Percentiles rank a stretch among this genome's conserved stretches.
These are phyloP conservation scores for Proliferodiscus dingleyae DNA, from an alignment of 2,329 filamentous ascomycete species.

Conservation along the genomic window DNA sequence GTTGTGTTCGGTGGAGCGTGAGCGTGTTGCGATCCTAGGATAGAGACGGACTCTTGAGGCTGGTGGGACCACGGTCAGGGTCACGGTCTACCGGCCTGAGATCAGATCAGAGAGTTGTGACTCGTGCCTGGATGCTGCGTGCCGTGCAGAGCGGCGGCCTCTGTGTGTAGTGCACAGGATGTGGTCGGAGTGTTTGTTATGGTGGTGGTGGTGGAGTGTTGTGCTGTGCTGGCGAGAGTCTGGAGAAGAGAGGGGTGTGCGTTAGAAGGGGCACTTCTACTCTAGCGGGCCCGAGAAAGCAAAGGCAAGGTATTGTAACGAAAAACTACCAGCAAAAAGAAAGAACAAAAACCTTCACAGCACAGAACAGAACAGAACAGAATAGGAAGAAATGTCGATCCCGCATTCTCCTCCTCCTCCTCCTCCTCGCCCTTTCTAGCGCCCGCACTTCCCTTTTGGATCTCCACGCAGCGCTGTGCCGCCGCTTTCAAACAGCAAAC, in stretches of 20 bases:
- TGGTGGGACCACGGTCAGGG: not conserved
- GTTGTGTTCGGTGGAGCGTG: not conserved
- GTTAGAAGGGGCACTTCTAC: not conserved
- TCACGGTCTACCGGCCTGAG: not conserved
- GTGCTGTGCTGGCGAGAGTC: not conserved
- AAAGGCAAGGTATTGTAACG: too few species aligned
- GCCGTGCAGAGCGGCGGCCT: too few species aligned
- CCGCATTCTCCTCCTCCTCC: not conserved
- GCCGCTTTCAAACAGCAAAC: not conserved
- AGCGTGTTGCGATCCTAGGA: not conserved
- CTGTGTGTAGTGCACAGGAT: too few species aligned
- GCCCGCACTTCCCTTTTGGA: too few species aligned
- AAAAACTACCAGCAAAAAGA: too few species aligned
- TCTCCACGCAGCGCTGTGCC: not conserved
- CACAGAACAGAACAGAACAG: too few species aligned
- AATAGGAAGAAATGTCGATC: not conserved
- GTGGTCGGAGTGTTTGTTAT: too few species aligned
- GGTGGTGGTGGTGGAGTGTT: not conserved
- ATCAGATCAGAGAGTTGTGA: not conserved
- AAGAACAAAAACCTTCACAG: too few species aligned
- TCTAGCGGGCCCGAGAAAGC: not conserved
- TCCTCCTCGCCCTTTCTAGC: not conserved
- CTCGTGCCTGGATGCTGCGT: too few species aligned
- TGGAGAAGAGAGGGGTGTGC: slow-evolving; percentile 1
- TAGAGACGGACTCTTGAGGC: not conserved